These are phyloP conservation scores for Actinomortierella ambigua DNA, from an alignment of 371 early-diverging fungal species.

Conservation along the genomic window DNA sequence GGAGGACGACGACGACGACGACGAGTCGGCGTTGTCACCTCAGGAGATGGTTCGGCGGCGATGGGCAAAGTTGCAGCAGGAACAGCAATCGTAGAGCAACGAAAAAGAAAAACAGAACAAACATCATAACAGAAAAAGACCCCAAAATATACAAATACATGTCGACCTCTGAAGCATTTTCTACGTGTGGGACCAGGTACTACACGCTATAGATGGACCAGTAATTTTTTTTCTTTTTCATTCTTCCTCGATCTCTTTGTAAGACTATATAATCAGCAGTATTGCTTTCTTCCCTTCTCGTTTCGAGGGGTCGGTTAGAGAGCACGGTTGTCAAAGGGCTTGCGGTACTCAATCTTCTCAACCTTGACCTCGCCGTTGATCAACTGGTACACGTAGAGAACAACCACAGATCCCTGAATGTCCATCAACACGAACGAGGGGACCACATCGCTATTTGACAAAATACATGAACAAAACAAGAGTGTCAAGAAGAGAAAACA, in stretches of 20 bases:
- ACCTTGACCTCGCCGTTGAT: slow-evolving; percentile 91
- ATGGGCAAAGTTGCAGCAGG: slow-evolving; percentile 14
- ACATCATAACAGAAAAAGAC: too few relatives aligned
- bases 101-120: too few relatives aligned
- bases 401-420: slow-evolving; percentile 76
- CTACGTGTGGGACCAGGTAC: too few relatives aligned
- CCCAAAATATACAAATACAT: too few relatives aligned
- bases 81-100: too few relatives aligned
- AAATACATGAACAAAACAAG: slow-evolving; percentile 1
- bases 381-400: slow-evolving; percentile 91
- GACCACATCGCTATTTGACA: slow-evolving; percentile 54
- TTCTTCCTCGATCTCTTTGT: too few relatives aligned
- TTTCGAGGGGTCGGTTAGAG: too few relatives aligned
- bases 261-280: too few relatives aligned
- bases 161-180: too few relatives aligned
- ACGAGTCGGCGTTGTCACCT: slow-evolving; percentile 20
- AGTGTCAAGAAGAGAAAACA: not conserved
- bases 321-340: slow-evolving; percentile 49
- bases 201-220: too few relatives aligned
- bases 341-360: slow-evolving; percentile 88
- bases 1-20: slow-evolving; percentile 14
- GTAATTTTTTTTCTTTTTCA: too few relatives aligned
- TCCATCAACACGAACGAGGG: slow-evolving; percentile 97
- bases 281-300: too few relatives aligned
- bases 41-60: slow-evolving; percentile 42